These are phyloP conservation scores for Populus hybrid DNA, from an alignment of 441 rosid species.

Conservation along the genomic window DNA sequence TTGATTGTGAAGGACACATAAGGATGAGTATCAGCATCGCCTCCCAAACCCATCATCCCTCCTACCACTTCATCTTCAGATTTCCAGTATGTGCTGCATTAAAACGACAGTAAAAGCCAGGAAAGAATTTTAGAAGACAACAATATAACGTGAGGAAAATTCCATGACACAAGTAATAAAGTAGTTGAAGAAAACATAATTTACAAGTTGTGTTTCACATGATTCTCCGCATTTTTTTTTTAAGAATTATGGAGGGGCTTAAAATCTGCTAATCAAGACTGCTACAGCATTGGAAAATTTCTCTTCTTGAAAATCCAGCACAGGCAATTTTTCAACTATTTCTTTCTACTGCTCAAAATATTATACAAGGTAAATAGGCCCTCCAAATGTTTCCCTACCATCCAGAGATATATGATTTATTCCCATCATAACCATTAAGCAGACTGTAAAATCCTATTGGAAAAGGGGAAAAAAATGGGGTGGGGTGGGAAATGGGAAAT, in stretches of 20 bases:
- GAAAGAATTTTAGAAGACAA: neutral
- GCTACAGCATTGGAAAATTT: too few species aligned
- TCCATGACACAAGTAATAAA: neutral
- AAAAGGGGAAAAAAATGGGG: neutral
- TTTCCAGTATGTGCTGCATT: slow-evolving; percentile 91
- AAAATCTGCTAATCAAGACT: neutral
- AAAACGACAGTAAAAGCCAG: neutral
- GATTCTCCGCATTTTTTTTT: neutral
- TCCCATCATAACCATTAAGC: neutral
- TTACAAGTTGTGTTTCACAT: neutral
- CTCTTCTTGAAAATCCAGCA: neutral
- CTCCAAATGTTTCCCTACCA: neutral
- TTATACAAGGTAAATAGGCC: neutral
- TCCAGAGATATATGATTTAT: neutral
- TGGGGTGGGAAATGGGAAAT: neutral
- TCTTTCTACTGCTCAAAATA: neutral
- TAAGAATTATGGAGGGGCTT: neutral
- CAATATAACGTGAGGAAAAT: neutral
- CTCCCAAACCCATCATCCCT: slow-evolving; percentile 77
- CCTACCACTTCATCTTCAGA: slow-evolving; percentile 72
- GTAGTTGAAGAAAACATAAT: neutral
- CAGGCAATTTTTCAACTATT: neutral
- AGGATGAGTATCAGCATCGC: slow-evolving; percentile 76
- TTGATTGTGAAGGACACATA: slow-evolving; percentile 84
- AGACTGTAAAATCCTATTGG: neutral